phyloP scores from a whole-genome alignment of 495 filamentous ascomycete genomes.

The Polyplosphaeria fusca region DNA sequence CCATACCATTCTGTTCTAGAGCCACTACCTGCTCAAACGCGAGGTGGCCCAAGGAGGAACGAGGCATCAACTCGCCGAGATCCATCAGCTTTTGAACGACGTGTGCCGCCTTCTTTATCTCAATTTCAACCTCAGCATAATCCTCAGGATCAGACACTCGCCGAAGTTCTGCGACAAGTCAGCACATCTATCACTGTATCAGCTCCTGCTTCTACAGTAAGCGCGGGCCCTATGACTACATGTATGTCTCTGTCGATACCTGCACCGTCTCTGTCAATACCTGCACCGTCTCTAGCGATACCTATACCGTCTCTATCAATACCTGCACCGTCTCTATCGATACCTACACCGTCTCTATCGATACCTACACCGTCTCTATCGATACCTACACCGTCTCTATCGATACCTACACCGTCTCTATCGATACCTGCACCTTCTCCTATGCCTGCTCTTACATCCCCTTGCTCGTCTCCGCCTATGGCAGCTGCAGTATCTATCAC shows the following conservation, averaged over 20 bases:
- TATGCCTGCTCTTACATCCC: background rate
- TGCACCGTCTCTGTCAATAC: too few relatives aligned
- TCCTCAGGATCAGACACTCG: background rate
- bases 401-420: too few relatives aligned
- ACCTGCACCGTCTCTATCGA: too few relatives aligned
- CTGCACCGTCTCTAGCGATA: too few relatives aligned
- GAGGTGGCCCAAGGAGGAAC: background rate
- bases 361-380: too few relatives aligned
- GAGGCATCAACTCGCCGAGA: too few relatives aligned
- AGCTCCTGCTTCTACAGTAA: background rate
- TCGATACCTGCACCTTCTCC: background rate
- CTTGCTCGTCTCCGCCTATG: background rate
- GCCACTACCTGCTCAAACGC: background rate
- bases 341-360: too few relatives aligned
- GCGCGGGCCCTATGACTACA: background rate
- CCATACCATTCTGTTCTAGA: background rate
- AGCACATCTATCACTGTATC: background rate
- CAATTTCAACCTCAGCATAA: background rate
- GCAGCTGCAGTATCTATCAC: background rate
- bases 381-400: too few relatives aligned
- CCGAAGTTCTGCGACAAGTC: background rate
- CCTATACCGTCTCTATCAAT: too few relatives aligned
- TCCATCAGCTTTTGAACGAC: constrained; percentile 3
- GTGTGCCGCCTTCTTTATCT: background rate
- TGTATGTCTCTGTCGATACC: too few relatives aligned